phyloP scores from a whole-genome alignment of 2,329 filamentous ascomycete species.

The Fusarium floridanum region DNA sequence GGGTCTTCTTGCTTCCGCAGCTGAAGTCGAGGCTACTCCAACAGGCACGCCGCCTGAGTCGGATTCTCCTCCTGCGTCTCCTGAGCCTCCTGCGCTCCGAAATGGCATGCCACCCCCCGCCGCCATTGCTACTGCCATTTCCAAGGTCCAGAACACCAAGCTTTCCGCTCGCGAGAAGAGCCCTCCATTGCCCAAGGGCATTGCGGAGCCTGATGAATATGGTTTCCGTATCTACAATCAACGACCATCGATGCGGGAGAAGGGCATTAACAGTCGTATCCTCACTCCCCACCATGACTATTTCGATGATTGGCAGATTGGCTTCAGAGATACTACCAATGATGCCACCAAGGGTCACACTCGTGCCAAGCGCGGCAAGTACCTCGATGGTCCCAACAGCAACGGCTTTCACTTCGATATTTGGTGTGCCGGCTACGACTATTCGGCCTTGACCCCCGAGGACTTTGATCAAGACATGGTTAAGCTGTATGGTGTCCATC shows the following conservation, averaged over 20 bases:
- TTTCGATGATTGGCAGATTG: constrained; percentile 68
- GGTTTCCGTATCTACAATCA: constrained; percentile 62
- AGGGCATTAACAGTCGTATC: constrained; percentile 66
- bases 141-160: constrained; percentile 45
- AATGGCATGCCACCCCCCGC: constrained; percentile 41
- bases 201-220: constrained; percentile 63
- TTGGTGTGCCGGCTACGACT: constrained; percentile 66
- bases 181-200: constrained; percentile 55
- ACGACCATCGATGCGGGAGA: constrained; percentile 56
- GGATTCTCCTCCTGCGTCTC: constrained; percentile 53
- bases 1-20: constrained; percentile 56
- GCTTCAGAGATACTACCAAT: constrained; percentile 70
- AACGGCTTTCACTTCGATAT: constrained; percentile 68
- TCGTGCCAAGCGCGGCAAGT: constrained; percentile 65
- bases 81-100: constrained; percentile 48
- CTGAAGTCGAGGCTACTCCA: constrained; percentile 52
- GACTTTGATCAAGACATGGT: constrained; percentile 66
- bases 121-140: constrained; percentile 31
- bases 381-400: constrained; percentile 66
- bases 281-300: constrained; percentile 61
- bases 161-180: constrained; percentile 54
- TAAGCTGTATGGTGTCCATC: constrained; percentile 64
- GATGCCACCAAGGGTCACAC: constrained; percentile 67
- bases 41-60: constrained; percentile 53
- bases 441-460: constrained; percentile 59